Conservation (phyloP, 164 flowering plant genomes). For the Tetracentron sinense region DNA sequence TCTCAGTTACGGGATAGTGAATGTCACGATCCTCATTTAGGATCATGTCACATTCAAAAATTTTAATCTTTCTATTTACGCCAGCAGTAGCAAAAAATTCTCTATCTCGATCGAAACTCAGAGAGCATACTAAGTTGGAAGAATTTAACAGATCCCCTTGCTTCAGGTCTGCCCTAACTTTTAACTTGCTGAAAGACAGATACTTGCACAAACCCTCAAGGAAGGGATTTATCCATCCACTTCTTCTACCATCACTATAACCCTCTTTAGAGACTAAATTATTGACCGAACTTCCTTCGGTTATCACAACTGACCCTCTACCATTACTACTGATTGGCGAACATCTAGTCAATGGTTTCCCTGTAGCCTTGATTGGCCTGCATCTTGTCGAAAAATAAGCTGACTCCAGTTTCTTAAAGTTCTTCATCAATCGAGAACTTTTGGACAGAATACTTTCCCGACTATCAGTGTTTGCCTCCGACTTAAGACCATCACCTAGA, state of each 20-base stretch:
- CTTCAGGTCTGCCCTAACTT: conserved; percentile 83
- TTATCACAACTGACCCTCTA: conserved; percentile 47
- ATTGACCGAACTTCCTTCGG: conserved; percentile 79
- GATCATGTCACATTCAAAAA: conserved; percentile 78
- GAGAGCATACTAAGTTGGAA: conserved; percentile 86
- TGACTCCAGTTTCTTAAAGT: conserved; percentile 79
- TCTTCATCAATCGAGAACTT: conserved; percentile 72
- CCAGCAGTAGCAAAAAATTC: conserved; percentile 98
- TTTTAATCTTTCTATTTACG: conserved; percentile 90
- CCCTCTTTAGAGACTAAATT: conserved; percentile 45
- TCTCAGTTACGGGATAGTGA: conserved; percentile 95
- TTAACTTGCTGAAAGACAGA: conserved; percentile 71
- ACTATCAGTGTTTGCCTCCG: conserved; percentile 26
- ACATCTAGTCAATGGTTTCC: conserved; percentile 28
- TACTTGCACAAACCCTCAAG: conserved; percentile 92
- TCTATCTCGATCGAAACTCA: conserved; percentile 91
- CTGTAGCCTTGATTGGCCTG: conserved; percentile 35
- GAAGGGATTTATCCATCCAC: conserved; percentile 83
- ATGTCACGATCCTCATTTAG: conserved; percentile 73
- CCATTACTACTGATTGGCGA: conserved; percentile 50
- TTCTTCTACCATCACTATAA: conserved; percentile 28
- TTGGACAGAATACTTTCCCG: conserved; percentile 42
- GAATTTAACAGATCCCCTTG: conserved; percentile 92
- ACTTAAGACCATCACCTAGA: conserved; percentile 27
- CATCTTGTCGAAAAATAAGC: conserved; percentile 78